These are phyloP conservation scores for Russula sp. DNA, from an alignment of 768 basidiomycete species.

Conservation along the genomic window DNA sequence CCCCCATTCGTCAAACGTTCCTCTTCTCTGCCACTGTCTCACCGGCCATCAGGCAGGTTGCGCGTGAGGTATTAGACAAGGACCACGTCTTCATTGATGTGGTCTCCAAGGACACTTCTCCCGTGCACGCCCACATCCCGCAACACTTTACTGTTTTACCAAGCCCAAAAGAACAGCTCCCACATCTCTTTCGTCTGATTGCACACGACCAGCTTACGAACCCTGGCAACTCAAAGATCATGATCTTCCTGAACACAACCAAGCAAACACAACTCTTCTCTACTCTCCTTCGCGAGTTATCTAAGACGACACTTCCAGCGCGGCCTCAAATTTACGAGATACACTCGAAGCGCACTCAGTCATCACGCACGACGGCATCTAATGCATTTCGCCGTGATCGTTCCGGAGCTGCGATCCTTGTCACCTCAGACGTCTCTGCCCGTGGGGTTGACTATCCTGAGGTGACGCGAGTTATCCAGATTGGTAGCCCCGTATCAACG, in stretches of 20 bases:
- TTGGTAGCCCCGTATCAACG: slow-evolving; percentile 64
- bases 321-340: slow-evolving; percentile 68
- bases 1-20: slow-evolving; percentile 76
- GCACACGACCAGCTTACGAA: slow-evolving; percentile 81
- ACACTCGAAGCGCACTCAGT: slow-evolving; percentile 67
- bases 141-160: slow-evolving; percentile 79
- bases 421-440: slow-evolving; percentile 86
- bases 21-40: slow-evolving; percentile 88
- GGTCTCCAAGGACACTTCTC: slow-evolving; percentile 50
- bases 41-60: slow-evolving; percentile 60
- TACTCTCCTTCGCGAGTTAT: slow-evolving; percentile 49
- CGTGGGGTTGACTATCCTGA: slow-evolving; percentile 86
- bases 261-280: slow-evolving; percentile 76
- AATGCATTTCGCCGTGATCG: slow-evolving; percentile 50
- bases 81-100: slow-evolving; percentile 71
- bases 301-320: slow-evolving; percentile 40
- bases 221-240: slow-evolving; percentile 58
- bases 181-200: slow-evolving; percentile 71
- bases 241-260: slow-evolving; percentile 82
- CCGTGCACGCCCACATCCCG: slow-evolving; percentile 66
- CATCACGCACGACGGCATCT: slow-evolving; percentile 48
- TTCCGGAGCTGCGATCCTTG: slow-evolving; percentile 51
- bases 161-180: slow-evolving; percentile 57
- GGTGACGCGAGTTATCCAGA: slow-evolving; percentile 84
- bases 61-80: slow-evolving; percentile 47